phyloP scores from a whole-genome alignment of 176 grass and related monocot species.

The Rhipidocladum racemiflorum region DNA sequence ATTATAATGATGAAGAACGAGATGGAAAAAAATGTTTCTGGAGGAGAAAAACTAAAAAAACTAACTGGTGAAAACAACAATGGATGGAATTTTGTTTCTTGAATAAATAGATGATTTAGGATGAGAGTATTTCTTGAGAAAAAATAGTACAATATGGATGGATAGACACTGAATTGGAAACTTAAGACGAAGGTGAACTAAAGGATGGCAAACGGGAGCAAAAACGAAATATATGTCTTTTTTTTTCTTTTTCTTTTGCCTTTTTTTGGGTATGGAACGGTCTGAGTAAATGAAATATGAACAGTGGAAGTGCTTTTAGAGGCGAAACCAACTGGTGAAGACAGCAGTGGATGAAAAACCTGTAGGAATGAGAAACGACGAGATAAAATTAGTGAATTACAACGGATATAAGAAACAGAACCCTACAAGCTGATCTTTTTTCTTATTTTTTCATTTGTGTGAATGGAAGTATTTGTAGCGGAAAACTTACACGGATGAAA shows the following conservation, averaged over 20 bases:
- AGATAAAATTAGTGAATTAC: neutral
- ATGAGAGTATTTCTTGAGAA: neutral
- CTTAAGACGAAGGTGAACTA: neutral
- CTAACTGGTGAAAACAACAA: too few species aligned
- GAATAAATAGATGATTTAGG: too few species aligned
- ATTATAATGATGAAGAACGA: too few species aligned
- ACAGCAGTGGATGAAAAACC: neutral
- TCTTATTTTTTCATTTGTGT: neutral
- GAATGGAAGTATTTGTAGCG: neutral
- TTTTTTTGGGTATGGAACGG: neutral
- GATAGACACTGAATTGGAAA: neutral
- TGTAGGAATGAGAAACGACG: neutral
- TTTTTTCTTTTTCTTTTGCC: neutral
- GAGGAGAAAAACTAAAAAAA: too few species aligned
- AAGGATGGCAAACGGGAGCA: too few species aligned
- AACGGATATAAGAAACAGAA: neutral
- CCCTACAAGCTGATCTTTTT: neutral
- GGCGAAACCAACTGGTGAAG: too few species aligned
- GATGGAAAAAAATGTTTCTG: too few species aligned
- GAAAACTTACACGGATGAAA: neutral
- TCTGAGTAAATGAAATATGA: neutral
- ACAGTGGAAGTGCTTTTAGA: neutral
- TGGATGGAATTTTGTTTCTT: too few species aligned
- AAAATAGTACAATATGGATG: neutral
- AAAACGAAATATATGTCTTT: neutral